Conservation (phyloP, 164 flowering plant species). For the Vitis labrusca region DNA sequence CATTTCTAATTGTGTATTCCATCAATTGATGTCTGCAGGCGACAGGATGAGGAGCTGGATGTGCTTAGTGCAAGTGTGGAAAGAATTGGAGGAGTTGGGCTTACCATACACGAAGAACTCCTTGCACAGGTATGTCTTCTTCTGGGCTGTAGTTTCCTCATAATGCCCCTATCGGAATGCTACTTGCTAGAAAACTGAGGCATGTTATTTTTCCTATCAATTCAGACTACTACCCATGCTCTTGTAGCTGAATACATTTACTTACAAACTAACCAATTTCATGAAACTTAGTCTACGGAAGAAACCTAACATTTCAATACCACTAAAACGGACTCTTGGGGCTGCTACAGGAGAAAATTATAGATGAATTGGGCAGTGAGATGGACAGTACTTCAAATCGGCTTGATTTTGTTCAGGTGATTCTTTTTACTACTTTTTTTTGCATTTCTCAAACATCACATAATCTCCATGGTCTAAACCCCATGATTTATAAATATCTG, state of each 20-base stretch:
- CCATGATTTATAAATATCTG: neutral
- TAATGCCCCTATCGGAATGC: neutral
- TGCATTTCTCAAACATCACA: neutral
- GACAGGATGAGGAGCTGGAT: slow-evolving; percentile 94
- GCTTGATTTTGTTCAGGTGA: slow-evolving; percentile 92
- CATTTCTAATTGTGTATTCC: neutral
- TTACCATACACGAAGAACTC: slow-evolving; percentile 97
- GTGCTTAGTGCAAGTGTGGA: slow-evolving; percentile 88
- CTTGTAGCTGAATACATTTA: no score
- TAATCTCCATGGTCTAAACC: no score
- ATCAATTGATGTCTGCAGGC: slow-evolving; percentile 44
- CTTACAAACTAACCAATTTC: no score
- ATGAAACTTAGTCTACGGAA: no score
- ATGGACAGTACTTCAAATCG: slow-evolving; percentile 88
- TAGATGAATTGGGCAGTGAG: slow-evolving; percentile 69
- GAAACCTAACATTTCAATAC: no score
- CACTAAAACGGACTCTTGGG: neutral
- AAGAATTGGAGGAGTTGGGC: slow-evolving; percentile 93
- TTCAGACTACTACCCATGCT: no score
- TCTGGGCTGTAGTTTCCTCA: neutral
- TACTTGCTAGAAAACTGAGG: neutral
- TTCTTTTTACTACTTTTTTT: neutral
- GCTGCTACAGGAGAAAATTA: slow-evolving; percentile 66
- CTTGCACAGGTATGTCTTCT: slow-evolving; percentile 64
- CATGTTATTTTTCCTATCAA: no score